Conservation (phyloP, 1,284 basidiomycete genomes). For the Albatrellus sp. region DNA sequence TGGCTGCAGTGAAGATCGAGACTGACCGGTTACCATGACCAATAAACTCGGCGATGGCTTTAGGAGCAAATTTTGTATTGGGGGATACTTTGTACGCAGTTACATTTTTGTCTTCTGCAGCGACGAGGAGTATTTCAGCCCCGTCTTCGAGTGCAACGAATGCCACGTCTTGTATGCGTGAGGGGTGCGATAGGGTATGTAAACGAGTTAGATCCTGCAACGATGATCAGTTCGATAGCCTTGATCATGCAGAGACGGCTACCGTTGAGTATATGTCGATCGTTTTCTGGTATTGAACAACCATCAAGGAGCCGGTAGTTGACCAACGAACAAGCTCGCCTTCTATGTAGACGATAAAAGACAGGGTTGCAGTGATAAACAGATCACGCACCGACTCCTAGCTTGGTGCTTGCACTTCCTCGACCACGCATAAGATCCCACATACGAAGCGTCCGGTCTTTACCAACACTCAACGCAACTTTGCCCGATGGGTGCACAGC, state of each 20-base stretch:
- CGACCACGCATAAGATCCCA: slow-evolving; percentile 97
- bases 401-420: slow-evolving; percentile 77
- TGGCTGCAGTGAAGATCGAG: background rate
- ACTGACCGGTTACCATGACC: slow-evolving; percentile 68
- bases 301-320: slow-evolving; percentile 60
- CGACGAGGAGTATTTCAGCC: slow-evolving; percentile 64
- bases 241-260: slow-evolving; percentile 16
- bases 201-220: slow-evolving; percentile 59
- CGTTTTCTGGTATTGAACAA: slow-evolving; percentile 65
- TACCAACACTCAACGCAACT: slow-evolving; percentile 83
- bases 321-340: slow-evolving; percentile 85
- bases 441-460: slow-evolving; percentile 85
- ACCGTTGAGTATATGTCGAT: slow-evolving; percentile 77
- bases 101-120: slow-evolving; percentile 78
- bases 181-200: slow-evolving; percentile 60
- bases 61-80: slow-evolving; percentile 29
- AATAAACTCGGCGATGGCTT: slow-evolving; percentile 46
- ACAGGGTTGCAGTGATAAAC: background rate
- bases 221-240: background rate
- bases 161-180: slow-evolving; percentile 68
- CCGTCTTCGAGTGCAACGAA: slow-evolving; percentile 50
- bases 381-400: slow-evolving; percentile 59
- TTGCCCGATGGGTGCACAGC: slow-evolving; percentile 90
- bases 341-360: slow-evolving; percentile 35
- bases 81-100: slow-evolving; percentile 53